Base-by-base conservation (phyloP, 495 filamentous ascomycete genomes). In the Hyaloscypha variabilis region DNA sequence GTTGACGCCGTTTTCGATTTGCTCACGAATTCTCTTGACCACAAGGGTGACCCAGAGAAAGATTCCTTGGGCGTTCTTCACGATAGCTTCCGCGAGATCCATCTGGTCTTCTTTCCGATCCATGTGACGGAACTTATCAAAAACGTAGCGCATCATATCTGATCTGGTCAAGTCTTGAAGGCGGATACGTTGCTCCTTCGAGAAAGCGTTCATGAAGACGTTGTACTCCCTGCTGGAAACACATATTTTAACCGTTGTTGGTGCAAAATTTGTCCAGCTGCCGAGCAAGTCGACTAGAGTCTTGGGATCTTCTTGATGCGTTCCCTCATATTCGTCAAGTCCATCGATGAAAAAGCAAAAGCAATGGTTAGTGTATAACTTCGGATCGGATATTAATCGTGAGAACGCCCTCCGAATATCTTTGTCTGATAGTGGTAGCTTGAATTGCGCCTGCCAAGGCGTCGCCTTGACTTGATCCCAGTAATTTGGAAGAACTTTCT, bases 161-260 rank as follows among this genome's bases (percentile, higher is more conserved):
- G 21, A 25, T 24, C 52, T 46, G 23, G 71, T 74, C 28, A 74
- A 57, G 28, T 69, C 58, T 24, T 74, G 66, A 28, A 73, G 64
- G 26, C 60, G 42, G 42, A 74, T 42, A 11, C 60, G 50, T 30
- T 58, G 58, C 19, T 13, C 36, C 2, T 56, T 50, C 21, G 54
- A 55, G 50, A 51, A 82, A 0, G 69, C 71, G 58, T 79, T 69
- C 23, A 74, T 63, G 61, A 85, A 84, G 0, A 69, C 68, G 28
- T 75, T 77, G 74, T 76, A 81, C 0, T 80, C 78, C 0, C 83
- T 76, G 65, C 83, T 86, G n/a, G 82, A 81, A 6, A 82, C 63
- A 65, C 83, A 86, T 6, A 81, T 28, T 60, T 85, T 85, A 53
- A 85, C 62, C 58, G 77, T 67, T 0, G 58, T 10, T 17, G 62